Percentiles rank a stretch among this genome's conserved stretches.
phyloP scores from a whole-genome alignment of 2,329 filamentous ascomycete genomes.

The Zymoseptoria tritici region DNA sequence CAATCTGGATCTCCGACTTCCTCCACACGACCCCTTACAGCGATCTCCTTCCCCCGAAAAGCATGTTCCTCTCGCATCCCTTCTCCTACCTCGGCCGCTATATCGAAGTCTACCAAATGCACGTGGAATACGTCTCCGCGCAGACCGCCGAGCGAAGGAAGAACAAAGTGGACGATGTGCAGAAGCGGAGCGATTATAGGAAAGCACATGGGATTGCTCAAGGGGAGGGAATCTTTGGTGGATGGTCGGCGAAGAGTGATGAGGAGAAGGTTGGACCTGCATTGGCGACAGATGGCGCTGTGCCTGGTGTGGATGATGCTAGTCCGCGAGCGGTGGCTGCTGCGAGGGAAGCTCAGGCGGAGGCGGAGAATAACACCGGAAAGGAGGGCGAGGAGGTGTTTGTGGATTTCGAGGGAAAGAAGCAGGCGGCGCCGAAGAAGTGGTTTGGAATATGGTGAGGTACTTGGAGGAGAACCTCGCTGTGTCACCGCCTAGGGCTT shows the following conservation, averaged over 20 bases:
- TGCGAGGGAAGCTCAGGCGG: constrained; percentile 29
- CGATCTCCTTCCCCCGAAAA: constrained; percentile 66
- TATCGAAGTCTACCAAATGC: constrained; percentile 66
- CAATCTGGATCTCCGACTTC: constrained; percentile 73
- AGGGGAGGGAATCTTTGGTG: constrained; percentile 42
- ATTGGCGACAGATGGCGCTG: constrained; percentile 30
- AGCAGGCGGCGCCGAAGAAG: constrained; percentile 59
- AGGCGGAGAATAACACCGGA: constrained; percentile 27
- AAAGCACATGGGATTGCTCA: constrained; percentile 75
- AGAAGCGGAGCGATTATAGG: constrained; percentile 78
- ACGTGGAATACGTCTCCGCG: constrained; percentile 63
- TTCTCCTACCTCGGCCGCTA: constrained; percentile 58
- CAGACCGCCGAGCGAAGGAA: constrained; percentile 65
- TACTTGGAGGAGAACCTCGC: not conserved
- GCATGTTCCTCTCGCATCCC: constrained; percentile 63
- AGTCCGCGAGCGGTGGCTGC: not conserved
- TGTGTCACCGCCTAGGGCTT: not conserved
- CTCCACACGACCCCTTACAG: constrained; percentile 68
- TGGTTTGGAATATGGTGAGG: constrained; percentile 72
- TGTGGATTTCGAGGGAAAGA: constrained; percentile 35
- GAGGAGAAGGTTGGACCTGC: constrained; percentile 29
- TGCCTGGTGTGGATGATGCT: constrained; percentile 4
- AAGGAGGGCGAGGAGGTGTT: constrained; percentile 32
- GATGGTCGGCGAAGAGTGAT: constrained; percentile 37
- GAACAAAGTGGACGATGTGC: constrained; percentile 72